Evolutionary conservation across 495 filamentous ascomycete genomes (phyloP).

Genomic region (Penicillium paradoxum): DNA sequence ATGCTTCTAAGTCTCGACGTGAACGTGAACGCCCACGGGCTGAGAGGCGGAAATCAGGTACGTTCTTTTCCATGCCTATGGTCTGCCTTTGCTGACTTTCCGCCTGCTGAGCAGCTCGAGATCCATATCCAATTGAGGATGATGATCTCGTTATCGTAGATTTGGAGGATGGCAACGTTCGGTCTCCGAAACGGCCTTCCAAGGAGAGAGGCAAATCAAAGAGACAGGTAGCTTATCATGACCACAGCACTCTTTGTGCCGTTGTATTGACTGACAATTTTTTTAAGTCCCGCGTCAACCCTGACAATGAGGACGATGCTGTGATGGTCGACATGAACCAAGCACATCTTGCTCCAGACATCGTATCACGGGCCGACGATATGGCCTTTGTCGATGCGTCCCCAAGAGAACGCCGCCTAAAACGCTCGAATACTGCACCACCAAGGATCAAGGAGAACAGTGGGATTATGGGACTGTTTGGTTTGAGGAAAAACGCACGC

Average conservation of each 20-base stretch:
- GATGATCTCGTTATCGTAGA: slow-evolving; percentile 57
- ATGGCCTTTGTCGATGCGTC: slow-evolving; percentile 68
- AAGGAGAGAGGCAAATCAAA: slow-evolving; percentile 35
- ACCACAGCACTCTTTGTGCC: not conserved
- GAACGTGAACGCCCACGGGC: slow-evolving; percentile 35
- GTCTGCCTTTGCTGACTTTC: slow-evolving; percentile 8
- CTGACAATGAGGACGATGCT: slow-evolving; percentile 38
- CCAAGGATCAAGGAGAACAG: slow-evolving; percentile 41
- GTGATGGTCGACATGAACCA: slow-evolving; percentile 46
- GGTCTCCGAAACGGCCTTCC: slow-evolving; percentile 33
- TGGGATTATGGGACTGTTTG: slow-evolving; percentile 47
- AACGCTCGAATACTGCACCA: slow-evolving; percentile 37
- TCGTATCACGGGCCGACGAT: slow-evolving; percentile 55
- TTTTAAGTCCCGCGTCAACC: slow-evolving; percentile 26
- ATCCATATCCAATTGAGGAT: slow-evolving; percentile 56
- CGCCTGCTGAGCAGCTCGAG: slow-evolving; percentile 37
- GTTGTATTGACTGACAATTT: not conserved
- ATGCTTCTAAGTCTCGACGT: slow-evolving; percentile 29
- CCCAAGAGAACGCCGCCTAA: slow-evolving; percentile 54
- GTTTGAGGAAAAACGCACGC: slow-evolving; percentile 37
- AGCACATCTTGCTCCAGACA: slow-evolving; percentile 31
- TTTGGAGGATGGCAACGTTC: slow-evolving; percentile 40
- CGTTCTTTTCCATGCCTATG: not conserved
- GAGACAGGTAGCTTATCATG: slow-evolving; percentile 28
- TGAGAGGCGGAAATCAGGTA: slow-evolving; percentile 40